Conservation (phyloP, 2,329 filamentous ascomycete species). For the Emydomyces testavorans region DNA sequence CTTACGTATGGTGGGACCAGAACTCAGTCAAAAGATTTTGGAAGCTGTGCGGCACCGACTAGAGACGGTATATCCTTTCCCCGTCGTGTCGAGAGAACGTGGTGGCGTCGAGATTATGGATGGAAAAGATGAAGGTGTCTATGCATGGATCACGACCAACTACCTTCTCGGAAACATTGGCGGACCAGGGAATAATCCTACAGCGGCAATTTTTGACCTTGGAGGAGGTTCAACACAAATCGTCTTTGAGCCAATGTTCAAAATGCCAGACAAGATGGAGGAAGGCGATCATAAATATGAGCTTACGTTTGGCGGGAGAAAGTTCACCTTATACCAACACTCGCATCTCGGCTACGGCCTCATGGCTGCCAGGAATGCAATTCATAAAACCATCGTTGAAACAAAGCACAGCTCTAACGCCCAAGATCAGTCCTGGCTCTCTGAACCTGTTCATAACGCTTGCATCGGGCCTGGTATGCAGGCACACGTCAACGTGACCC, state of each 20-base stretch:
- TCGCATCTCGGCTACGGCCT: constrained; percentile 94
- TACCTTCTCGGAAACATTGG: constrained; percentile 97
- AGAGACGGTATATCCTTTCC: constrained; percentile 86
- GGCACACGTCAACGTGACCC: constrained; percentile 59
- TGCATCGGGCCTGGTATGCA: constrained; percentile 74
- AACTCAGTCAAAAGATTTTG: constrained; percentile 73
- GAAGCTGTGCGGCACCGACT: constrained; percentile 71
- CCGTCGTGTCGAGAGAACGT: constrained; percentile 73
- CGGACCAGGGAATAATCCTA: constrained; percentile 75
- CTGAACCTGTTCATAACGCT: constrained; percentile 63
- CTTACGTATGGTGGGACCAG: constrained; percentile 69
- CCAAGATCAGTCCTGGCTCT: constrained; percentile 54
- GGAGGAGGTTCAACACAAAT: constrained; percentile 97
- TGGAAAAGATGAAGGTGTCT: constrained; percentile 91
- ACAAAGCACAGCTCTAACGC: constrained; percentile 55
- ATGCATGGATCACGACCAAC: constrained; percentile 98
- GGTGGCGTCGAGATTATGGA: constrained; percentile 95
- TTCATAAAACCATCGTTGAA: constrained; percentile 65
- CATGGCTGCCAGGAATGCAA: constrained; percentile 82
- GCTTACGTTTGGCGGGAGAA: constrained; percentile 75
- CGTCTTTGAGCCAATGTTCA: constrained; percentile 93
- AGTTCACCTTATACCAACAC: constrained; percentile 93
- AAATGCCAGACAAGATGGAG: constrained; percentile 72
- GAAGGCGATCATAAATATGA: constrained; percentile 94
- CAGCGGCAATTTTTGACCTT: constrained; percentile 89